Conservation (phyloP, 345 rosid genomes). For the Syzygium aromaticum region DNA sequence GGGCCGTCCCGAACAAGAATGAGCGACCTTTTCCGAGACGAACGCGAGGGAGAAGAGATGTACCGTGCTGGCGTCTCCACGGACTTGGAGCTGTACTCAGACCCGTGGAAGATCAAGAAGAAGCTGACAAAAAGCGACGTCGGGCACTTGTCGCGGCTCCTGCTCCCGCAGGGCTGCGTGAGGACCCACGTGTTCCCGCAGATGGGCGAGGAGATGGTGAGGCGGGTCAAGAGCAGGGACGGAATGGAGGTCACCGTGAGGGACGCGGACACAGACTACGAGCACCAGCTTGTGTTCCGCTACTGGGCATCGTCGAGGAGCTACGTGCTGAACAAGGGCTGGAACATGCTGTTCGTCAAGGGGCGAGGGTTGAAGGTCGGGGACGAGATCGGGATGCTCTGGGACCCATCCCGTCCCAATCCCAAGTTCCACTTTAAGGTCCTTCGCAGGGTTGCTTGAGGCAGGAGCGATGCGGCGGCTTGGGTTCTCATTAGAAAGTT, state of each 20-base stretch:
- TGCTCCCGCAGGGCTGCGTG: not conserved
- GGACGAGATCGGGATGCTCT: too few species aligned
- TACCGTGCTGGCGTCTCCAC: not conserved
- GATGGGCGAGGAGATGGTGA: not conserved
- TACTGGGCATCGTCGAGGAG: too few species aligned
- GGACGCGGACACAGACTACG: too few species aligned
- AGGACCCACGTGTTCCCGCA: too few species aligned
- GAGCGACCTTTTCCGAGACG: not conserved
- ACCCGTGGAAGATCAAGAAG: not conserved
- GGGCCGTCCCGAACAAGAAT: not conserved
- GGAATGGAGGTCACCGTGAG: too few species aligned
- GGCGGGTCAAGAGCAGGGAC: too few species aligned
- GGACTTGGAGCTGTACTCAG: not conserved
- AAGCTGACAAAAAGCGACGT: not conserved
- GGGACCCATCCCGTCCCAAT: too few species aligned
- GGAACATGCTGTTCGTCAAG: too few species aligned
- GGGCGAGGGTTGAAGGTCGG: fast-evolving
- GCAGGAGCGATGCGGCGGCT: too few species aligned
- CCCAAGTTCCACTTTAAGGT: fast-evolving
- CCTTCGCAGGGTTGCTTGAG: not conserved
- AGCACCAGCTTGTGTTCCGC: too few species aligned
- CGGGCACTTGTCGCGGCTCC: not conserved
- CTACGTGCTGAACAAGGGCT: too few species aligned
- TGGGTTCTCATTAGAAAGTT: too few species aligned
- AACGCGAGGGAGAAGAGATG: not conserved